Evolutionary conservation across 768 basidiomycete species (phyloP), one percentile per base, ranked within the genome.

Genomic region (Goffeauzyma gilvescens): DNA sequence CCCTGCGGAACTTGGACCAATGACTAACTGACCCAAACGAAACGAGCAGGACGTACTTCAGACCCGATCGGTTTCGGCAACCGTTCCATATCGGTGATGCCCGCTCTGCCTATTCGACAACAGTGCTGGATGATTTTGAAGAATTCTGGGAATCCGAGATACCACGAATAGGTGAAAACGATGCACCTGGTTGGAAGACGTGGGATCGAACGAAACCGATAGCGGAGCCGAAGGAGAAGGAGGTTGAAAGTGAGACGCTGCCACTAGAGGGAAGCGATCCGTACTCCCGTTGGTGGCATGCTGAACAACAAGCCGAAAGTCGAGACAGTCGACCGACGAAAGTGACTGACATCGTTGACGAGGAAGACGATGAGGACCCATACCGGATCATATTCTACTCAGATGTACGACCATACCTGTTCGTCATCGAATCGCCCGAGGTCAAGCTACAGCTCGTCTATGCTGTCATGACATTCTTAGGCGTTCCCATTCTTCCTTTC

Each of bases 61-160:
- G 59, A 21, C 64, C 59, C 0, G 45, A 46, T 20, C 39, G 48
- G 22, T 25, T 60, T 23, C 45, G 54, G 18, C 34, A 7, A 15
- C 25, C 21, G 38, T 18, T 8, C 30, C 31, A 2, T 22, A 32
- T 17, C 23, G 23, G 2, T 32, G 47, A 28, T 54, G 50, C n/a
- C n/a, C n/a, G n/a, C n/a, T n/a, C n/a, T n/a, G n/a, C n/a, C n/a
- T n/a, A n/a, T n/a, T n/a, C n/a, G n/a, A n/a, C n/a, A n/a, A n/a
- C n/a, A n/a, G n/a, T n/a, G n/a, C n/a, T n/a, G n/a, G n/a, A n/a
- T n/a, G 51, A 51, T 1, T 58, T 66, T 22, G 65, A 66, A 35
- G 9, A 33, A 2, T 68, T 67, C 34, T 67, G 66, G 67, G 65
- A 67, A 33, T 33, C 54, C 2, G 66, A 65, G 36, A 49, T 44